Evolutionary conservation across 495 filamentous ascomycete species (phyloP), one percentile per base, ranked within the genome.

Genomic region (Pseudevernia furfuracea): DNA sequence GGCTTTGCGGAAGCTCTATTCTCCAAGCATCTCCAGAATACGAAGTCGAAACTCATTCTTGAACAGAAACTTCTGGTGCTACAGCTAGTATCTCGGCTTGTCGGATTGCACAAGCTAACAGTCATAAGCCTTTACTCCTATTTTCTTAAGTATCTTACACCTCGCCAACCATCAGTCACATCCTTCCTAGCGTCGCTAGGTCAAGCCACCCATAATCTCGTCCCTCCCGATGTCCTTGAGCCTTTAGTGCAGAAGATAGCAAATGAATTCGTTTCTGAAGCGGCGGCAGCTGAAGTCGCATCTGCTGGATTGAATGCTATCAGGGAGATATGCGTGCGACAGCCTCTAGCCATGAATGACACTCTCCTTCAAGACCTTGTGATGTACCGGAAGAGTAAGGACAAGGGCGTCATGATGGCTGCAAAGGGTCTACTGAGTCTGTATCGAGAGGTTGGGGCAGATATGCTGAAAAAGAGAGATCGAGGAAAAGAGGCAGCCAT

Each of bases 331-430:
- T 97, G 94, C 72, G 86, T 85, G 4, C 81, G 94, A 60, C 93
- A 97, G 70, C 94, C 95, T 28, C 78, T 97, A 28, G 94, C 92
- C 23, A 97, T 99, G 88, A 91, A 89, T 67, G 89, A 96, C 65
- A 96, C 93, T 0, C 79, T 97, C 17, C 79, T 99, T n/a, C 94
- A 97, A 74, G 94, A 98, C 78, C 76, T 99, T 41, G 91, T 97
- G 19, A 86, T 92, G 84, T 99, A 99, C 75, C 84, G 91, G 63
- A 96, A 93, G 77, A 94, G 89, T 72, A 97, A 97, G 71, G 95
- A 99, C 71, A 97, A 97, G 76, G 92, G 92, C 65, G 90, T 95
- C 17, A 89, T 95, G 81, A 97, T 99, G 93, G 95, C 93, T 21
- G 91, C 92, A 17, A 89, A 92, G 70, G 92, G 92, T 62, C 77